These are phyloP conservation scores for Coffea humblotiana DNA, from an alignment of 305 asterid genomes.

Conservation along the genomic window DNA sequence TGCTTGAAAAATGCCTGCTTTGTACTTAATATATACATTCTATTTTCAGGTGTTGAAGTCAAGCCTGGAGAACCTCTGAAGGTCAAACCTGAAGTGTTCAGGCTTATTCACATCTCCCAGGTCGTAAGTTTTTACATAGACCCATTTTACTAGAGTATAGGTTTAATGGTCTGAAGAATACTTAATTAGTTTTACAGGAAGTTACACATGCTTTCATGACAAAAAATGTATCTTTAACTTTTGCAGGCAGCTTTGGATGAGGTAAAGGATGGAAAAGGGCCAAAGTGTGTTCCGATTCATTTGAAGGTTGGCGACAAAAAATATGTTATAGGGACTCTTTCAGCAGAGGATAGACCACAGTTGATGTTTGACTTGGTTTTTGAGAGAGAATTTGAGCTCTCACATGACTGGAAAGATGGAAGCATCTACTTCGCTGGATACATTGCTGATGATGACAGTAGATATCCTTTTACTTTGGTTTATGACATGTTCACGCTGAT, in stretches of 20 bases:
- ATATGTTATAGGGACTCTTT: conserved; percentile 56
- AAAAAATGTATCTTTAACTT: neutral
- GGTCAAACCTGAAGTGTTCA: conserved; percentile 40
- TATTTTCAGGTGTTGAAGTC: conserved; percentile 65
- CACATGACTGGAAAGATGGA: conserved; percentile 72
- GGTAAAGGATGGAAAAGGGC: conserved; percentile 50
- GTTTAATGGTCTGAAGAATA: no score
- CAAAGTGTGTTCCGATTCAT: conserved; percentile 43
- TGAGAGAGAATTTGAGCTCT: conserved; percentile 69
- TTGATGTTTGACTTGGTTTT: conserved; percentile 64
- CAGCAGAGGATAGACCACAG: conserved; percentile 54
- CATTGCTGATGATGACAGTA: conserved; percentile 43
- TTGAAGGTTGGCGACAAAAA: conserved; percentile 38
- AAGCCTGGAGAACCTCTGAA: conserved; percentile 48
- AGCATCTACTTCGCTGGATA: conserved; percentile 63
- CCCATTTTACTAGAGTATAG: neutral
- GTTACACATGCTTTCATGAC: neutral
- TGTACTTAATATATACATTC: neutral
- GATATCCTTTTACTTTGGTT: neutral
- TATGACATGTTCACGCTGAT: no score
- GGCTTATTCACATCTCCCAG: conserved; percentile 72
- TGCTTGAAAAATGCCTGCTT: neutral
- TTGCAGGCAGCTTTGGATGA: conserved; percentile 71
- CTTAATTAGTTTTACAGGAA: neutral
- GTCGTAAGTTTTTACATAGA: conserved; percentile 24